phyloP scores from a whole-genome alignment of 768 basidiomycete genomes.

The Trametes maxima region DNA sequence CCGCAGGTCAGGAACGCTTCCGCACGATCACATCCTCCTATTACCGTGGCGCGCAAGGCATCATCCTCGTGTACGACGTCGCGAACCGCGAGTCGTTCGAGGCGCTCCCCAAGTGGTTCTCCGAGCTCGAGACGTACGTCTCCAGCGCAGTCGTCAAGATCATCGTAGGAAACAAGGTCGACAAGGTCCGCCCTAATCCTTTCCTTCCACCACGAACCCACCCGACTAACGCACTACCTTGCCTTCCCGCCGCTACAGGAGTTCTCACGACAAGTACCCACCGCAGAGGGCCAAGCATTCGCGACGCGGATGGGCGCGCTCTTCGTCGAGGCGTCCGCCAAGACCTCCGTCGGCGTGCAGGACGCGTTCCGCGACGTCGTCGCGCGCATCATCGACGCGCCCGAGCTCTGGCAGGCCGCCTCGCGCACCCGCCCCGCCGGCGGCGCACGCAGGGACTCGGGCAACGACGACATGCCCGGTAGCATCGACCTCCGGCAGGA shows the following conservation, averaged over 20 bases:
- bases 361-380: conserved; percentile 82
- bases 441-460: conserved; percentile 10
- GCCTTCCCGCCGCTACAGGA: conserved; percentile 53
- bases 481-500: conserved; percentile 40
- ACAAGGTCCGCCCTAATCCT: conserved; percentile 59
- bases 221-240: not conserved
- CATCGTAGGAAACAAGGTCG: conserved; percentile 92
- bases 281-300: conserved; percentile 76
- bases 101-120: conserved; percentile 90
- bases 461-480: conserved; percentile 43
- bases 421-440: conserved; percentile 19
- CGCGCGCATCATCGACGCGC: conserved; percentile 78
- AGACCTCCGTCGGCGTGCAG: conserved; percentile 82
- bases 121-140: conserved; percentile 93
- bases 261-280: conserved; percentile 85
- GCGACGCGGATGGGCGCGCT: conserved; percentile 80
- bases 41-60: conserved; percentile 86
- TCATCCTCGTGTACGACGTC: conserved; percentile 94
- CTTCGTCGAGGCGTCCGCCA: conserved; percentile 92
- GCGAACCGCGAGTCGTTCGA: conserved; percentile 92
- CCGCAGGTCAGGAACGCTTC: conserved; percentile 96
- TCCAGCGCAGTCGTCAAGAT: conserved; percentile 87
- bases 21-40: conserved; percentile 94
- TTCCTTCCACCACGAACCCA: not conserved
- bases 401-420: conserved; percentile 68